Evolutionary conservation across 345 rosid genomes (phyloP).

Genomic region (Pseudoturritis turrita): DNA sequence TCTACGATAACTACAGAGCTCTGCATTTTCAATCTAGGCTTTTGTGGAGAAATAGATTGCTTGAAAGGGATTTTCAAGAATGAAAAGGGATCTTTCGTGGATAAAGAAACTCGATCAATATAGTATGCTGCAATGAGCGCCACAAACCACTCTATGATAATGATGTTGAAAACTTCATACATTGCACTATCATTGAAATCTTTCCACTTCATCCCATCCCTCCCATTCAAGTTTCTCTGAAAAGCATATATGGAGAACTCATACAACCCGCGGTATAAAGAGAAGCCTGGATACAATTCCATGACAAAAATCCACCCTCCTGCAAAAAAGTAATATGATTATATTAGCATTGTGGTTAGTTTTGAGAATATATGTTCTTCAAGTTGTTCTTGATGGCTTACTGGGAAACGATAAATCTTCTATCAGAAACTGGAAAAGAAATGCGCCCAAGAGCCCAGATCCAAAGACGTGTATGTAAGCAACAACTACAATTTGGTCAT

Average conservation of each 20-base stretch:
- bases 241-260: constrained; percentile 69
- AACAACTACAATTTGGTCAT: constrained; percentile 41
- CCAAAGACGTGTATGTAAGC: constrained; percentile 74
- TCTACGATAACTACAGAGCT: constrained; percentile 62
- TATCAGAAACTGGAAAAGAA: constrained; percentile 61
- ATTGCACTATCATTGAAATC: constrained; percentile 73
- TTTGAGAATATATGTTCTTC: not conserved
- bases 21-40: constrained; percentile 61
- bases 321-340: constrained; percentile 33
- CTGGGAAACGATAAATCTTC: constrained; percentile 76
- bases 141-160: constrained; percentile 65
- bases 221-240: constrained; percentile 49
- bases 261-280: constrained; percentile 87
- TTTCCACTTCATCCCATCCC: constrained; percentile 73
- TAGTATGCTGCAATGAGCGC: constrained; percentile 68
- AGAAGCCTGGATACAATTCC: constrained; percentile 89
- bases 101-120: constrained; percentile 50
- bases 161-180: constrained; percentile 64
- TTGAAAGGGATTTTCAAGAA: constrained; percentile 48
- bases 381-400: constrained; percentile 37
- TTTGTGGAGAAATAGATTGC: constrained; percentile 37
- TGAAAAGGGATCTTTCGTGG: constrained; percentile 51
- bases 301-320: constrained; percentile 67
- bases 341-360: not conserved
- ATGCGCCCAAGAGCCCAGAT: constrained; percentile 76